phyloP scores from a whole-genome alignment of 306 rosid species.

The Benincasa hispida region DNA sequence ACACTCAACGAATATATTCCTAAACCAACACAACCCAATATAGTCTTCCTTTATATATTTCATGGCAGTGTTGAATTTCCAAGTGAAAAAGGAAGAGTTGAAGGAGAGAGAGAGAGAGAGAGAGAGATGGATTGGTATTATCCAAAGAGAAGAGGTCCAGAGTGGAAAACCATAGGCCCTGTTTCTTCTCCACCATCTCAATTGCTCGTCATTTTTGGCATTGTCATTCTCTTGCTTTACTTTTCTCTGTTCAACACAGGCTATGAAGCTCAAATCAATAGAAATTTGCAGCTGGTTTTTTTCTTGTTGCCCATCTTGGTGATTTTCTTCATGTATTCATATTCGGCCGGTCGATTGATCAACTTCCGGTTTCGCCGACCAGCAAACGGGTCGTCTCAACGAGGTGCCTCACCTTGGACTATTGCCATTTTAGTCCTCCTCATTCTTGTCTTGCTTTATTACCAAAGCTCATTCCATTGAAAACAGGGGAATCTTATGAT shows the following conservation, averaged over 20 bases:
- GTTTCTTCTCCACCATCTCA: constrained; percentile 49
- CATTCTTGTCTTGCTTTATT: constrained; percentile 28
- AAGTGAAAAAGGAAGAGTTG: not conserved
- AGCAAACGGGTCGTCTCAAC: constrained; percentile 5
- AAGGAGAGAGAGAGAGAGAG: constrained; percentile 1
- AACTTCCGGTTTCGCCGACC: constrained; percentile 14
- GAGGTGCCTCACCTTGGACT: constrained; percentile 32
- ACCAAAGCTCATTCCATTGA: constrained; percentile 34
- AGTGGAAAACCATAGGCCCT: constrained; percentile 48
- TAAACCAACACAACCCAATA: constrained; percentile 26
- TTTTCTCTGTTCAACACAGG: constrained; percentile 30
- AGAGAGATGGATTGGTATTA: constrained; percentile 46
- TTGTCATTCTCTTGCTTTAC: constrained; percentile 52
- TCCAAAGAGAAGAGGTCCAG: constrained; percentile 48
- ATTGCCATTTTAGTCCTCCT: constrained; percentile 26
- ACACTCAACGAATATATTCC: constrained; percentile 86
- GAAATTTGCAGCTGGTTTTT: constrained; percentile 38
- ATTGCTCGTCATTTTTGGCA: constrained; percentile 43
- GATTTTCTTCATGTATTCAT: constrained; percentile 29
- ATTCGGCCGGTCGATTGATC: constrained; percentile 24
- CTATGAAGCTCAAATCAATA: constrained; percentile 29
- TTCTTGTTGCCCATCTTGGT: constrained; percentile 34
- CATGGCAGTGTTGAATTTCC: not conserved
- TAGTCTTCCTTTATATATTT: not conserved
- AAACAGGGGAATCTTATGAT: constrained; percentile 8